phyloP scores from a whole-genome alignment of 768 basidiomycete species.

The Serendipita sp. region DNA sequence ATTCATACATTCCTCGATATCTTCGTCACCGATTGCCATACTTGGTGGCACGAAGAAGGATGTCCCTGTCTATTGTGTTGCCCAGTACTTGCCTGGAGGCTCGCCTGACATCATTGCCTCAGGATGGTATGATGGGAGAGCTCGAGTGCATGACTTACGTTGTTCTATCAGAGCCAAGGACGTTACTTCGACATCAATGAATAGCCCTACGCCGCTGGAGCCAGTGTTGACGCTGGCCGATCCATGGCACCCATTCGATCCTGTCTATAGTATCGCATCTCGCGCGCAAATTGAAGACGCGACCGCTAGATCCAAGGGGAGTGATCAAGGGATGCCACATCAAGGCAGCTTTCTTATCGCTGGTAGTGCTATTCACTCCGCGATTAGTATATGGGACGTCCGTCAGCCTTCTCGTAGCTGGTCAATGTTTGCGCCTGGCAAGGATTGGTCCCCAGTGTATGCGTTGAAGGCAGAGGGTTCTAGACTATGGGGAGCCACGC shows the following conservation, averaged over 20 bases:
- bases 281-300: background rate
- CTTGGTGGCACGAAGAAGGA: conserved; percentile 16
- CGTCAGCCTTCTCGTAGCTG: conserved; percentile 45
- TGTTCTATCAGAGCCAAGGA: conserved; percentile 18
- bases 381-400: conserved; percentile 72
- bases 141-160: conserved; percentile 62
- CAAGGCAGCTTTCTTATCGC: conserved; percentile 32
- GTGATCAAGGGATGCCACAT: conserved; percentile 49
- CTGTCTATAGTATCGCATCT: conserved; percentile 59
- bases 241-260: conserved; percentile 44
- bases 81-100: conserved; percentile 51
- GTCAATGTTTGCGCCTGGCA: conserved; percentile 62
- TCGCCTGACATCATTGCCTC: conserved; percentile 53
- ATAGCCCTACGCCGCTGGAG: conserved; percentile 18
- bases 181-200: background rate
- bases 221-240: conserved; percentile 50
- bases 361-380: conserved; percentile 58
- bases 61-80: conserved; percentile 28
- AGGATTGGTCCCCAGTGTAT: conserved; percentile 62
- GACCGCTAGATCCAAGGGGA: conserved; percentile 14
- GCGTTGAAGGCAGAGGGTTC: conserved; percentile 57
- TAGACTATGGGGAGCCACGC: conserved; percentile 61
- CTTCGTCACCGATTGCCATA: conserved; percentile 29
- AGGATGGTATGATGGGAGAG: conserved; percentile 69
- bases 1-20: conserved; percentile 32